phyloP scores from a whole-genome alignment of 345 rosid species.

The Euclidium syriacum region DNA sequence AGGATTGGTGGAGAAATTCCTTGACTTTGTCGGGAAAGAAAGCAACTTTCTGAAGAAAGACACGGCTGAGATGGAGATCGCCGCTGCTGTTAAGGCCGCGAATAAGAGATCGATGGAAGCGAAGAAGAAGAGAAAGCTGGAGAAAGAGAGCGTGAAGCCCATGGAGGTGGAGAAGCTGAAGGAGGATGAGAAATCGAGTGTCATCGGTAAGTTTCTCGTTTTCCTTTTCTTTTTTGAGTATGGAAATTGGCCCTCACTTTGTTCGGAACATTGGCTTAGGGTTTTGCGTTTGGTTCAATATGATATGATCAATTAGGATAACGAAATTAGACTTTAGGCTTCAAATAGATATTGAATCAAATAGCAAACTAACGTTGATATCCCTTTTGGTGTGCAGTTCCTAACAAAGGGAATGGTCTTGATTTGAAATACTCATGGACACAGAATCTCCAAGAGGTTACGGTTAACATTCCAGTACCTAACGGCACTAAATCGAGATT shows the following conservation, averaged over 20 bases:
- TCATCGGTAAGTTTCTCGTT: slow-evolving; percentile 4
- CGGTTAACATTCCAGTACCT: slow-evolving; percentile 63
- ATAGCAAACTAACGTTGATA: not conserved
- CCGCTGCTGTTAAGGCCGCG: slow-evolving; percentile 36
- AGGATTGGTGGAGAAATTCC: slow-evolving; percentile 51
- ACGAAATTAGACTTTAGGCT: not conserved
- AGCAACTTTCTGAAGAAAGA: slow-evolving; percentile 56
- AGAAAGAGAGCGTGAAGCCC: slow-evolving; percentile 20
- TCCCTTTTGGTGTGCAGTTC: slow-evolving; percentile 42
- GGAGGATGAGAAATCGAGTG: slow-evolving; percentile 18
- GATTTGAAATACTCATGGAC: slow-evolving; percentile 88
- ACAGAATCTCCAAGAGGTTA: slow-evolving; percentile 83
- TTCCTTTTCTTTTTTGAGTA: not conserved
- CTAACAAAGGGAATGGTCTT: slow-evolving; percentile 85
- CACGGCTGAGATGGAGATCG: slow-evolving; percentile 61
- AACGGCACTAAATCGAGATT: slow-evolving; percentile 68
- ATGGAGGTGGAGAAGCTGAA: slow-evolving; percentile 23
- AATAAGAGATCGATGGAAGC: slow-evolving; percentile 34
- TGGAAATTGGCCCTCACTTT: not conserved
- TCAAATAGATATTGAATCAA: no score
- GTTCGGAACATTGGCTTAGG: not conserved
- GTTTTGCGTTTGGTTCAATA: not conserved
- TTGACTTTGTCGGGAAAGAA: slow-evolving; percentile 67
- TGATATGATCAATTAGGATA: not conserved
- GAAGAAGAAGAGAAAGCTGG: slow-evolving; percentile 21